Base-by-base conservation (phyloP, 2,329 filamentous ascomycete genomes). In the Ophiostoma fasciatum region DNA sequence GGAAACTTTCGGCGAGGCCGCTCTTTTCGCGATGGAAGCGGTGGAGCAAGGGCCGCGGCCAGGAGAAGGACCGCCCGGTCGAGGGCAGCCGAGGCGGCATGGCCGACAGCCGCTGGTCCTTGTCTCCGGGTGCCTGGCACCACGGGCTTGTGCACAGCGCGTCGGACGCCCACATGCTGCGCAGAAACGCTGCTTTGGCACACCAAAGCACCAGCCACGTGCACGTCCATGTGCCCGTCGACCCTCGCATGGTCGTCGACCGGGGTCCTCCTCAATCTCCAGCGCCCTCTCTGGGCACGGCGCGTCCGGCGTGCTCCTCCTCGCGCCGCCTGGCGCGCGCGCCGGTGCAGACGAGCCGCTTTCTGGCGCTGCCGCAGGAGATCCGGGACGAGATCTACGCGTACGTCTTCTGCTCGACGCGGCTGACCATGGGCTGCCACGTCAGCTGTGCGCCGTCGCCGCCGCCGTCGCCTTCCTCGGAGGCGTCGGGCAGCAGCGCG, bases 361-460 rank as follows among this genome's bases (percentile, higher is more conserved):
- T 46, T 7, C 34, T 46, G 12, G 21, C 30, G 7, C 36, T 46
- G 7, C 45, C 45, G 7, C 45, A 40, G 27, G 45, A 45, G 19
- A 38, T 46, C 11, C 43, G 45, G 13, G 41, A 45, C 22, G 35
- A 44, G 31, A 46, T 46, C 13, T 46, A 45, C 27, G 31, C 31
- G 4, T 35, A 45, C 20, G 38, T 43, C 14, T 46, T 46, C 23
- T 29, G 26, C 17, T 35, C 43, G 21, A 46, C 45, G 3, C 41
- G 45, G 14, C 36, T 46, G n/a, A 41, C 45, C 17, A 35, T 44
- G 39, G 45, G 45, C 7, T 40, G 40, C 11, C 45, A 43, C 3
- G 35, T 43, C 22, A 42, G 36, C 0, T 46, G 44, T 7, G 33
- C 33, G 10, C 18, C 21, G 20, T 28, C 39, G 7, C 3, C 22